Evolutionary conservation across 2,329 filamentous ascomycete genomes (phyloP), one percentile per base, ranked within the genome.

Genomic region (Pseudogymnoascus sp.): DNA sequence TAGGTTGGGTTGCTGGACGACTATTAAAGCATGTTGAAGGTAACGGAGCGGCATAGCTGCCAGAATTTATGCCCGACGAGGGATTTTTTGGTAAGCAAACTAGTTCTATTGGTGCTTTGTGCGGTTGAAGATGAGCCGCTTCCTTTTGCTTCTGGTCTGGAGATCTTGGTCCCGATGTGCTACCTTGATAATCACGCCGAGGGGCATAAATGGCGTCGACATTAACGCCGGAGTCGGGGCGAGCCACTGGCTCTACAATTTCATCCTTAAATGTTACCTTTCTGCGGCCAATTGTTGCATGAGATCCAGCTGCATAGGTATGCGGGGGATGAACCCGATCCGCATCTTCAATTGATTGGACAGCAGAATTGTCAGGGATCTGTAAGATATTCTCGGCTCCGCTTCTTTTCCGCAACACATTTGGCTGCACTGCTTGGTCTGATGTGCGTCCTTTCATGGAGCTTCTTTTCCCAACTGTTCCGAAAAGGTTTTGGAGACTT

Each of bases 401-500:
- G 51, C 51, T 57, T 57, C 51, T 57, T 57, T 57, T 57, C 13
- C 28, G 28, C 6, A 57, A 6, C 6, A 36, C 16, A 57, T 57
- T 57, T 57, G 16, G 16, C 8, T 36, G 51, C 28, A 19, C 16
- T 19, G 45, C 67, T 66, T 36, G 68, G 66, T 21, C 67, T 68
- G 13, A 28, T 62, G 11, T 51, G 19, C 10, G 11, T 63, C 34
- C 51, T 68, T 41, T 66, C 54, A 8, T 66, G 60, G 19, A 64
- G 60, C 41, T 63, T 69, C 41, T 57, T 11, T 65, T 67, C 4
- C 63, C 66, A 28, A 71, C 64, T 25, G 68, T 68, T 8, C 65
- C 69, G 3, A 71, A 45, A 4, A 72, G 66, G 62, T 71, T 66
- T 8, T 67, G 62, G 14, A 71, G 63, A 66, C 71, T 72, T 60